Conservation (phyloP, 306 rosid species). For the Lotus japonicus region DNA sequence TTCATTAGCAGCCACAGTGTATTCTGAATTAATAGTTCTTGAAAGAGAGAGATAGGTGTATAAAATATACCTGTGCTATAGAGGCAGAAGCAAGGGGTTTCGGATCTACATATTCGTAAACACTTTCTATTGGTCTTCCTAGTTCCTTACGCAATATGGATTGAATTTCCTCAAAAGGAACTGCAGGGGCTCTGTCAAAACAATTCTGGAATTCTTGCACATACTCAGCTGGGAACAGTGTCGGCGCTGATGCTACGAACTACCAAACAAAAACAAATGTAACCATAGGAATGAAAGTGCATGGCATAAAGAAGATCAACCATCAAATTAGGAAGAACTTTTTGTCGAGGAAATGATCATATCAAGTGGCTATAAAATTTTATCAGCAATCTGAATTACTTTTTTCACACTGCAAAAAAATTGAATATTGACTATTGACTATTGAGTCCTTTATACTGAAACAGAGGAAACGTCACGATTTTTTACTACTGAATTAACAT, state of each 20-base stretch:
- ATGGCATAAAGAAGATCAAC: conserved; percentile 1
- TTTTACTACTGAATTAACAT: neutral
- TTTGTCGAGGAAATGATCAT: neutral
- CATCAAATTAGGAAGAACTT: conserved; percentile 1
- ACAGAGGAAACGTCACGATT: neutral
- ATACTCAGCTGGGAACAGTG: conserved; percentile 85
- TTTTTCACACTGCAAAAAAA: neutral
- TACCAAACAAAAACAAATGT: conserved; percentile 31
- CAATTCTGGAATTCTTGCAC: conserved; percentile 96
- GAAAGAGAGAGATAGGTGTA: conserved; percentile 13
- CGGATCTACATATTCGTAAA: conserved; percentile 80
- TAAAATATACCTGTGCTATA: conserved; percentile 66
- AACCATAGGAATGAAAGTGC: conserved; percentile 15
- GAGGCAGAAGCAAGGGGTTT: conserved; percentile 93
- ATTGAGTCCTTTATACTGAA: neutral
- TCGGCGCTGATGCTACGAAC: conserved; percentile 95
- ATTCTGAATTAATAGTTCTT: neutral
- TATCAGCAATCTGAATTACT: neutral
- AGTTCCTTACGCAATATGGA: conserved; percentile 64
- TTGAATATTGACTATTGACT: conserved; percentile 4
- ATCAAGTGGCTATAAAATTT: conserved; percentile 10
- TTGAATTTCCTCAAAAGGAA: conserved; percentile 75
- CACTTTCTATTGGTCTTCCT: conserved; percentile 78
- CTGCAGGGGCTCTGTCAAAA: conserved; percentile 84
- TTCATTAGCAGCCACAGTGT: conserved; percentile 10